These are phyloP conservation scores for Colletotrichum eleusines DNA, from an alignment of 2,329 filamentous ascomycete genomes.

Conservation along the genomic window DNA sequence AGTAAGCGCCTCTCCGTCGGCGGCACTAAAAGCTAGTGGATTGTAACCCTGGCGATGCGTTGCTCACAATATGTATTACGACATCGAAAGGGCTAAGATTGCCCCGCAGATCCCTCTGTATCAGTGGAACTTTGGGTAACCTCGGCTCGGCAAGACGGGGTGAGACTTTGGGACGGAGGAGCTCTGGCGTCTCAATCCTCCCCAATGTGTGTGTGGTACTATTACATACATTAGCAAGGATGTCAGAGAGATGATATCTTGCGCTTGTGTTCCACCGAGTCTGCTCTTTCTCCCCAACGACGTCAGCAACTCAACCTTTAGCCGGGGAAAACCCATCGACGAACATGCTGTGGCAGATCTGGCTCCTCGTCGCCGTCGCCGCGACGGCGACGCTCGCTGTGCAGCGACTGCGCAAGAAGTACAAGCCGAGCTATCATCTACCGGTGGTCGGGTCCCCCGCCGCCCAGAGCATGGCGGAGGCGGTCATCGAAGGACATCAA, in stretches of 20 bases:
- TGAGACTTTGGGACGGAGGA: neutral
- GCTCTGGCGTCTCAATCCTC: too few relatives aligned
- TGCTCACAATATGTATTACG: neutral
- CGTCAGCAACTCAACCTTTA: too few relatives aligned
- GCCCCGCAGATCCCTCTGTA: neutral
- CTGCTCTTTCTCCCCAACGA: neutral
- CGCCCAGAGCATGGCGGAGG: constrained; percentile 13
- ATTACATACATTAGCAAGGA: too few relatives aligned
- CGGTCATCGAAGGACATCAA: constrained; percentile 18
- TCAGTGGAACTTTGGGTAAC: neutral
- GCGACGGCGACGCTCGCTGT: constrained; percentile 1
- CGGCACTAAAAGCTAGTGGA: neutral
- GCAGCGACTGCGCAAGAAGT: constrained; percentile 20
- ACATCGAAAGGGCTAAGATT: neutral
- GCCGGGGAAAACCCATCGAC: neutral
- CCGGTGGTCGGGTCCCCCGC: constrained; percentile 23
- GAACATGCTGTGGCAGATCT: constrained; percentile 32
- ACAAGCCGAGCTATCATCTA: constrained; percentile 16
- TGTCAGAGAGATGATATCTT: neutral
- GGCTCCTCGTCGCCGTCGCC: neutral
- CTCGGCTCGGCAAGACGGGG: neutral
- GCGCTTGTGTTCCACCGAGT: neutral
- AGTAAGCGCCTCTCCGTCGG: constrained; percentile 2
- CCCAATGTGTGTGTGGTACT: too few relatives aligned
- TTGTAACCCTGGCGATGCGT: neutral